Evolutionary conservation across 805 yeast genomes (phyloP).

Genomic region (Blastobotrys attinorum): DNA sequence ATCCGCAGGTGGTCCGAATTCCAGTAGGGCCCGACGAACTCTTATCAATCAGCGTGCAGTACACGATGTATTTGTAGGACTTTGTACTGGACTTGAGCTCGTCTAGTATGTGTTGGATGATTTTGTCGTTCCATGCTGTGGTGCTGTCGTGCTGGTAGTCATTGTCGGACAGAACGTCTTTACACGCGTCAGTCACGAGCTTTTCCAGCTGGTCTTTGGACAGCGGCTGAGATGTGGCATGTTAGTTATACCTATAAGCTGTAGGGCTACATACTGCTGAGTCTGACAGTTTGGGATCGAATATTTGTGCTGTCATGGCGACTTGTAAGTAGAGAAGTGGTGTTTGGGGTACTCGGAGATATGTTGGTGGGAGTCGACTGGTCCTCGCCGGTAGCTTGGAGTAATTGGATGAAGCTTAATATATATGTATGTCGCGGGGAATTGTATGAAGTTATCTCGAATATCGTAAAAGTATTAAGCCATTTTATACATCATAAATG

Average conservation of each 20-base stretch:
- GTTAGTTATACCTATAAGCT: neutral
- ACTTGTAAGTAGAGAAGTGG: too few relatives aligned
- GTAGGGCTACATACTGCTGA: neutral
- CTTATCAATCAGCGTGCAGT: conserved; percentile 15
- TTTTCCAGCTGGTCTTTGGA: neutral
- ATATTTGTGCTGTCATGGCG: neutral
- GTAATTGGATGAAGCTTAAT: too few relatives aligned
- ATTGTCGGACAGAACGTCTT: neutral
- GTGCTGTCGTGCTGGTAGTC: conserved; percentile 12
- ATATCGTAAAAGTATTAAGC: too few relatives aligned
- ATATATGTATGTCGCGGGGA: too few relatives aligned
- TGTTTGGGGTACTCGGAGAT: too few relatives aligned
- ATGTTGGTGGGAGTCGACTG: too few relatives aligned
- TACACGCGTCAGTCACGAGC: conserved; percentile 2
- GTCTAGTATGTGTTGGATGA: conserved; percentile 8
- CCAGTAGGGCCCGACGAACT: conserved; percentile 16
- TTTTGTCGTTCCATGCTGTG: conserved; percentile 12
- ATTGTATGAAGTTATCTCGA: too few relatives aligned
- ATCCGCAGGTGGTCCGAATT: conserved; percentile 17
- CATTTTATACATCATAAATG: too few relatives aligned
- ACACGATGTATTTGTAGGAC: conserved; percentile 18
- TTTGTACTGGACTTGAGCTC: conserved; percentile 10
- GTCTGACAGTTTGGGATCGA: neutral
- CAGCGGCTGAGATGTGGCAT: neutral
- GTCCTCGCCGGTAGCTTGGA: too few relatives aligned